phyloP scores from a whole-genome alignment of 2,329 filamentous ascomycete genomes.

The Colletotrichum spinosum region DNA sequence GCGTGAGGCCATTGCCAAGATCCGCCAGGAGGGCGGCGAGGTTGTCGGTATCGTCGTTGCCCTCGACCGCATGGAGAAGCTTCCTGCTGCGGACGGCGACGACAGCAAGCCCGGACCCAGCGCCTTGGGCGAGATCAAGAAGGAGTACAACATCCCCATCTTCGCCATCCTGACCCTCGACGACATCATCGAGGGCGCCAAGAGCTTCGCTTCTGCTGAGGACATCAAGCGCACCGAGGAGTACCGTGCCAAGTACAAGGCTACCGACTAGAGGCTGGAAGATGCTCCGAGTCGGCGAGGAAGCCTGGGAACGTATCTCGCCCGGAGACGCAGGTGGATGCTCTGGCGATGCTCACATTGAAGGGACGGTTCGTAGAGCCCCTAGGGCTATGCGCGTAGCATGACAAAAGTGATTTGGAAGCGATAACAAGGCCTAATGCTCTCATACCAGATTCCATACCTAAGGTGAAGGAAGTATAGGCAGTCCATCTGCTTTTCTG shows the following conservation, averaged over 20 bases:
- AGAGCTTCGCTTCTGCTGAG: conserved; percentile 69
- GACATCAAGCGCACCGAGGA: conserved; percentile 77
- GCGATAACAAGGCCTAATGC: conserved; percentile 12
- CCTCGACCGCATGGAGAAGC: conserved; percentile 87
- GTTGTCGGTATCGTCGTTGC: conserved; percentile 91
- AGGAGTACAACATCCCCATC: conserved; percentile 86
- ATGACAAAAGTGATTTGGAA: conserved; percentile 32
- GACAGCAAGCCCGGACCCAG: conserved; percentile 78
- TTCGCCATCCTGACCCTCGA: conserved; percentile 85
- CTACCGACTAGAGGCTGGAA: conserved; percentile 60
- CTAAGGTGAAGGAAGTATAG: background rate
- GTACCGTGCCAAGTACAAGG: conserved; percentile 76
- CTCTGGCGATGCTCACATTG: conserved; percentile 8
- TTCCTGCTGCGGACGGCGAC: conserved; percentile 72
- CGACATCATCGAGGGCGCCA: conserved; percentile 81
- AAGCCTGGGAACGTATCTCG: background rate
- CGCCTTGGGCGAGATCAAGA: conserved; percentile 86
- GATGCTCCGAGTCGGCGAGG: background rate
- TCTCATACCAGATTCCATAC: background rate
- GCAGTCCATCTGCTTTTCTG: background rate
- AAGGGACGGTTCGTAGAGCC: conserved; percentile 5
- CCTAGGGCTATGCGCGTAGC: conserved; percentile 11
- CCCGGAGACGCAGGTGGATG: background rate
- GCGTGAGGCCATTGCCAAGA: conserved; percentile 90
- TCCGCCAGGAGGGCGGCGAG: conserved; percentile 84